A percentile compares a stretch with the other conserved stretches of the same genome.
These are phyloP conservation scores for Albatrellus ellisii DNA, from an alignment of 768 basidiomycete genomes.

Conservation along the genomic window DNA sequence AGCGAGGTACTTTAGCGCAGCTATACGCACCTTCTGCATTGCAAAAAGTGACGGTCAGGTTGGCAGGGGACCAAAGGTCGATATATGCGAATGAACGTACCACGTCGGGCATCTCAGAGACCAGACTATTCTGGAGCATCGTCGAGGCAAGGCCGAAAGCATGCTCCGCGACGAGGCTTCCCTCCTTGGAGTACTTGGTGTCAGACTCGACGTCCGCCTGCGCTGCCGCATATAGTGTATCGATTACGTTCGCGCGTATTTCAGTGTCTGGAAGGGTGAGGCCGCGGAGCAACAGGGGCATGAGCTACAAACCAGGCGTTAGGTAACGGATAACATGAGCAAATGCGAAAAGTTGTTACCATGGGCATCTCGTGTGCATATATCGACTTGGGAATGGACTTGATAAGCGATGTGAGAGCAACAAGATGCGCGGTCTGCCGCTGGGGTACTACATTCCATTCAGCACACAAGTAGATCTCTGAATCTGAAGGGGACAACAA, in stretches of 20 bases:
- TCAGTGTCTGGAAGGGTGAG: slow-evolving; percentile 63
- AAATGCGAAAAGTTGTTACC: slow-evolving; percentile 23
- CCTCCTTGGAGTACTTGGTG: slow-evolving; percentile 16
- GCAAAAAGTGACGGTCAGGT: neutral
- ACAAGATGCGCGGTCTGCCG: slow-evolving; percentile 64
- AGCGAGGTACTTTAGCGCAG: slow-evolving; percentile 64
- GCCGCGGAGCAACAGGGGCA: slow-evolving; percentile 79
- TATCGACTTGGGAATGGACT: slow-evolving; percentile 62
- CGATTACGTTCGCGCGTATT: slow-evolving; percentile 70
- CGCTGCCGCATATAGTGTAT: slow-evolving; percentile 61
- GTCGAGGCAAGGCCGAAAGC: slow-evolving; percentile 54
- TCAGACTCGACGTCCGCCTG: slow-evolving; percentile 37
- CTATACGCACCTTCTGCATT: slow-evolving; percentile 58
- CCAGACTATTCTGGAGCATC: slow-evolving; percentile 55
- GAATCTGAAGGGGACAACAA: slow-evolving; percentile 13
- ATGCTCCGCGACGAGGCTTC: slow-evolving; percentile 43
- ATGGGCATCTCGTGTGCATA: slow-evolving; percentile 56
- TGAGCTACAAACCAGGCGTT: slow-evolving; percentile 38
- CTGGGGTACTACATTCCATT: slow-evolving; percentile 26
- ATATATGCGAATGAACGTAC: slow-evolving; percentile 27
- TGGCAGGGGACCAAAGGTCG: too few relatives aligned
- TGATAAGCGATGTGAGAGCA: slow-evolving; percentile 72
- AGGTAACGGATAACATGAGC: neutral
- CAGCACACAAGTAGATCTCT: neutral
- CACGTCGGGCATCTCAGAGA: slow-evolving; percentile 36